phyloP scores from a whole-genome alignment of 2,329 filamentous ascomycete species.

The Cladosporium halotolerans region DNA sequence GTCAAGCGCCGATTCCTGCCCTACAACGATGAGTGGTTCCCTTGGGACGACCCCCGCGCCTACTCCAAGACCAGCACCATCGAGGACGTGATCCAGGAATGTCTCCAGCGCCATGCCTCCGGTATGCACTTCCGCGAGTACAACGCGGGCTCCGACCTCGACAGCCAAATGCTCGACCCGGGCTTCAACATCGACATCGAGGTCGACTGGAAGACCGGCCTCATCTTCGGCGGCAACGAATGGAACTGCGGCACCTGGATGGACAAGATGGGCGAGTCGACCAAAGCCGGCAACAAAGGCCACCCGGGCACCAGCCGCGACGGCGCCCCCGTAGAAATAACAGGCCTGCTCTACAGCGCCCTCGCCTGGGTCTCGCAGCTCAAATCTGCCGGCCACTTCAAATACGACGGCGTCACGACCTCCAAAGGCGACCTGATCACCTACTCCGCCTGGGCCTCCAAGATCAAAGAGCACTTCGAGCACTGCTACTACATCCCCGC shows the following conservation, averaged over 20 bases:
- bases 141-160: constrained; percentile 81
- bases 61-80: constrained; percentile 81
- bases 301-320: constrained; percentile 94
- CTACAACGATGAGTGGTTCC: constrained; percentile 93
- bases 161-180: constrained; percentile 85
- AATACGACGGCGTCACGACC: constrained; percentile 62
- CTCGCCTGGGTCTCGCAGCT: constrained; percentile 72
- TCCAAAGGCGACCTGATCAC: constrained; percentile 50
- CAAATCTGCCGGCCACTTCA: constrained; percentile 61
- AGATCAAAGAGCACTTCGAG: constrained; percentile 83
- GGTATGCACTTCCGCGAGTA: constrained; percentile 92
- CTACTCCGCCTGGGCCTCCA: constrained; percentile 70
- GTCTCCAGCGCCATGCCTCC: constrained; percentile 81
- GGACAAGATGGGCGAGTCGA: constrained; percentile 99
- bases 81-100: constrained; percentile 86
- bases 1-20: constrained; percentile 83
- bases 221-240: constrained; percentile 92
- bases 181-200: constrained; percentile 89
- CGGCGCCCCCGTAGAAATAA: constrained; percentile 91
- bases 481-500: constrained; percentile 81
- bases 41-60: constrained; percentile 70
- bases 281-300: constrained; percentile 83
- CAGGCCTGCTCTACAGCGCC: constrained; percentile 83
- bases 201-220: constrained; percentile 83
- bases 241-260: constrained; percentile 98